Evolutionary conservation across 441 rosid genomes (phyloP), one percentile per base, ranked within the genome.

Genomic region (Arabidopsis lyrata): DNA sequence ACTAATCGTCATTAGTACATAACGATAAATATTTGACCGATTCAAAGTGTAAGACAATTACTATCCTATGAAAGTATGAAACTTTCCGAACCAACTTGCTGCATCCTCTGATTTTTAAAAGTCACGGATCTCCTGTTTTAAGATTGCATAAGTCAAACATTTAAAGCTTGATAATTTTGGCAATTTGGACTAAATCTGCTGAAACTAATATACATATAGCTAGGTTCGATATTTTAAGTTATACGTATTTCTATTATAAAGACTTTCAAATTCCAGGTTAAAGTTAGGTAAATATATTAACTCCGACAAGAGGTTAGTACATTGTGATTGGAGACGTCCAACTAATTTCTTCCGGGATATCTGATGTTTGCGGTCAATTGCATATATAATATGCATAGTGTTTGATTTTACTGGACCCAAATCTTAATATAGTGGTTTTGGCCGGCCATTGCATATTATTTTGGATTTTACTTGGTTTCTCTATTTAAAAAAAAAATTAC

Each of bases 101-200:
- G 79, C 66, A 76, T 55, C 65, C 35, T 44, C 65, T 47, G 65
- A 68, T 52, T 68, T 50, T 61, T 35, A 3, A 54, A 63, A 54
- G 58, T 68, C 79, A 75, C 74, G 79, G 79, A 61, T 61, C 57
- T 60, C 68, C 56, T 54, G 63, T 68, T 68, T 69, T 47, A 48
- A 38, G 61, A 63, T 56, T 9, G 47, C 66, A 32, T 8, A 69
- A 63, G 75, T 76, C 75, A 76, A 63, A 63, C 75, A 69, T 69
- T 70, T 27, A 76, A 52, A 42, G 63, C 77, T 63, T 48, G 10
- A 36, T 44, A 54, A 6, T 55, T 75, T 69, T 63, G 52, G 18
- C 41, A 54, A 53, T 24, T 61, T 63, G 54, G 34, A 52, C 47
- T 32, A 36, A 68, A 15, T 60, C 48, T 41, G 59, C 55, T 60